A percentile compares a stretch with the other conserved stretches of the same genome.
Evolutionary conservation across 305 asterid genomes (phyloP).

Genomic region (Fraxinus paxiana): DNA sequence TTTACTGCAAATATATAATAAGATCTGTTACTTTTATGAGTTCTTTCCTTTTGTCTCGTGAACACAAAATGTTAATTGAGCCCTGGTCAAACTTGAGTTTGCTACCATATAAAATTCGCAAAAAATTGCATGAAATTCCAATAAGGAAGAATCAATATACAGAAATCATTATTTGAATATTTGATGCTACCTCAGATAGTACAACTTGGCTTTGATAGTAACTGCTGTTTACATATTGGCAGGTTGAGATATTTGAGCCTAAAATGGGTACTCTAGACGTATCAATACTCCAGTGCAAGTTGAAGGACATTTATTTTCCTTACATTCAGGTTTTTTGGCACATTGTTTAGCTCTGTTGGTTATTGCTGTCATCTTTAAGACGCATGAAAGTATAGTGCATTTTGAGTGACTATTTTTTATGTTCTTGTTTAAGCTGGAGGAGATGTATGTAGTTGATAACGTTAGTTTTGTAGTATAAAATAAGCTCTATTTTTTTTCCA

Average conservation of each 20-base stretch:
- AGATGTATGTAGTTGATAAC: background rate
- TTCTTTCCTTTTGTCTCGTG: background rate
- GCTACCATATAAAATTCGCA: background rate
- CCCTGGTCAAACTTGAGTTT: background rate
- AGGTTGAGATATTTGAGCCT: constrained; percentile 63
- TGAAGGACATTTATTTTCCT: constrained; percentile 83
- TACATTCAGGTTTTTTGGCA: constrained; percentile 62
- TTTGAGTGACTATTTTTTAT: background rate
- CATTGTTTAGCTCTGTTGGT: constrained; percentile 4
- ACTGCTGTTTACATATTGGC: constrained; percentile 19
- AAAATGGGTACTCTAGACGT: constrained; percentile 26
- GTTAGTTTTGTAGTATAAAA: background rate
- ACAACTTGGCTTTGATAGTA: background rate
- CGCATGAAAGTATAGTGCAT: background rate
- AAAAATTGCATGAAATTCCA: background rate
- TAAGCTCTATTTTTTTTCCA: background rate
- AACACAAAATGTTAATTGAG: background rate
- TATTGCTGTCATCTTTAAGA: background rate
- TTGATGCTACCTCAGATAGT: background rate
- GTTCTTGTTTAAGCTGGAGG: background rate
- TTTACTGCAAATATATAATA: background rate
- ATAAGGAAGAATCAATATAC: background rate
- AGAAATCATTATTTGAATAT: background rate
- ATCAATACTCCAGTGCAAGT: constrained; percentile 30
- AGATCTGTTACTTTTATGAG: background rate